Base-by-base conservation (phyloP, 305 asterid genomes). In the Coffea humblotiana region DNA sequence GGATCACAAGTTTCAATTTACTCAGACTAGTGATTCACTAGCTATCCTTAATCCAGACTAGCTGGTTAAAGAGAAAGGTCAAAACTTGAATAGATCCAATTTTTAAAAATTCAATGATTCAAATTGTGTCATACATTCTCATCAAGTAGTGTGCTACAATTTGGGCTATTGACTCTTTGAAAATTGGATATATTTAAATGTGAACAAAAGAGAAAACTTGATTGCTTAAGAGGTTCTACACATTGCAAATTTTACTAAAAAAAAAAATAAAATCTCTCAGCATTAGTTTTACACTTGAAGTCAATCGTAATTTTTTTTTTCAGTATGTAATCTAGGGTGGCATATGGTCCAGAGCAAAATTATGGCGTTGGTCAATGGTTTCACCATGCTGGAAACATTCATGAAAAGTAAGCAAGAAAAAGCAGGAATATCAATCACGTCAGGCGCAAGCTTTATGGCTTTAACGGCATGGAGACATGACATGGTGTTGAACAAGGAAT, bases 401-500 rank as follows among this genome's bases (percentile, higher is more conserved):
- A 72, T 27, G 51, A 18, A 23, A n/a, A 63, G 70, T 48, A 32
- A 40, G 7, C 23, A 19, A 47, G 23, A 66, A 21, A 65, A 27
- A 16, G 67, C 27, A 25, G 29, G 52, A 40, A 64, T 21, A 48
- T 74, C 69, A 54, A 48, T 75, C 72, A 51, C n/a, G 54, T 76
- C 27, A 45, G 72, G 61, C 12, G 75, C 75, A 40, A 51, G 79
- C 79, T 51, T 32, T 32, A 32, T 32, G 32, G 32, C 32, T 32
- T 48, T 18, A 8, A 74, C 74, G 49, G 58, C 71, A 29, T 56
- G 23, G 10, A 80, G 49, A 47, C 71, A 29, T 56, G 23, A 4
- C 13, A 79, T 43, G 12, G 47, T 29, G 32, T 29, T 58, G 23
- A 73, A 64, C 47, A 79, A 74, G 49, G 32, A 49, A 52, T 74